These are phyloP conservation scores for Phytophthora crassamura DNA, from an alignment of 352 stramenopile species.

Conservation along the genomic window DNA sequence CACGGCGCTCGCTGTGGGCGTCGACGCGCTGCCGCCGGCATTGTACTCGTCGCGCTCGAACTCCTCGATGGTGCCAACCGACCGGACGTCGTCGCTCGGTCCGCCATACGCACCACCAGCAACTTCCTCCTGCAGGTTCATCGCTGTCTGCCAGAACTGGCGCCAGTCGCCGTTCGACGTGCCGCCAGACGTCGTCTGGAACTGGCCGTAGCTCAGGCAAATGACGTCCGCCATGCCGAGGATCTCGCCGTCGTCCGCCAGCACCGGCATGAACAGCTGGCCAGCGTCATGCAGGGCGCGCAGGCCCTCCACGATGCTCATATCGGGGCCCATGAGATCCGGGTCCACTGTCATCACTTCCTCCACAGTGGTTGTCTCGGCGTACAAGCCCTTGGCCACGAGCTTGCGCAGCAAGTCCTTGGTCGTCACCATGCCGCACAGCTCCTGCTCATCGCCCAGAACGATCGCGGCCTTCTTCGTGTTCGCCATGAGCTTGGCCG, in stretches of 20 bases:
- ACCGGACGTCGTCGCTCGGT: constrained; percentile 70
- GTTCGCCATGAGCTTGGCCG: constrained; percentile 85
- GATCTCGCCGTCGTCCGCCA: constrained; percentile 79
- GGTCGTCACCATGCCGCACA: constrained; percentile 87
- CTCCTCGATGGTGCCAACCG: constrained; percentile 90
- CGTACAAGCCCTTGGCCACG: constrained; percentile 81
- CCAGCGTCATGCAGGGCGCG: constrained; percentile 87
- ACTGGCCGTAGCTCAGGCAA: constrained; percentile 89
- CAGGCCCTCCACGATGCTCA: constrained; percentile 86
- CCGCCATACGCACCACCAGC: constrained; percentile 74
- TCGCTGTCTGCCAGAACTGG: constrained; percentile 89
- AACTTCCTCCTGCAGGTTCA: constrained; percentile 87
- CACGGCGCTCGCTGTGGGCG: constrained; percentile 44
- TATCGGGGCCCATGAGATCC: constrained; percentile 72
- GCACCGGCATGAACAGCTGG: constrained; percentile 87
- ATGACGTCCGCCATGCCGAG: constrained; percentile 90
- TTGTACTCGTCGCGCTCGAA: constrained; percentile 89
- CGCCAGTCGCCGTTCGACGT: constrained; percentile 83
- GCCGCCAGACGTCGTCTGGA: constrained; percentile 78
- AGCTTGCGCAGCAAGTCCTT: constrained; percentile 89
- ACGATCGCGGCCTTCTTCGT: constrained; percentile 90
- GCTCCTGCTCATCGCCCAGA: constrained; percentile 62
- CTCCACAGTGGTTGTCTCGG: constrained; percentile 77
- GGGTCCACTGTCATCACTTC: constrained; percentile 90
- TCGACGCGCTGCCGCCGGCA: constrained; percentile 32